Evolutionary conservation across 768 basidiomycete genomes (phyloP).

Genomic region (Mycena belliarum): DNA sequence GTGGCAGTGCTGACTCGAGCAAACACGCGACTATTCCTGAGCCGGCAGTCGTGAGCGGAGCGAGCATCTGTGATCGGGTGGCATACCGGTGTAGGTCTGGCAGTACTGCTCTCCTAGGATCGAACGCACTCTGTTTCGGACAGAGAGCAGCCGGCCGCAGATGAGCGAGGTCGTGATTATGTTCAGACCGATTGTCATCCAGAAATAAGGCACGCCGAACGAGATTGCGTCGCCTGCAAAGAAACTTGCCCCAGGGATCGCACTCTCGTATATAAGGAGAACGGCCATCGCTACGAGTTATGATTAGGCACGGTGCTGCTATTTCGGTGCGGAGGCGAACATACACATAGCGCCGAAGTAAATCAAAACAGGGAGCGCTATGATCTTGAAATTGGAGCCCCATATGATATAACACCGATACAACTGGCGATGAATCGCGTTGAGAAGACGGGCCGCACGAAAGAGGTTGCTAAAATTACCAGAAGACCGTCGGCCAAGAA

Average conservation of each 20-base stretch:
- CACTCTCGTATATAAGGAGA: conserved; percentile 31
- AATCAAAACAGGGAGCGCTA: conserved; percentile 24
- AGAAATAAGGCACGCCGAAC: conserved; percentile 34
- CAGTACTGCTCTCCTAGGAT: conserved; percentile 27
- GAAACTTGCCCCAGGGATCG: conserved; percentile 31
- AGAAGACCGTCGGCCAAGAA: conserved; percentile 37
- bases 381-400: conserved; percentile 14
- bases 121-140: conserved; percentile 23
- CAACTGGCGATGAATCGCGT: conserved; percentile 31
- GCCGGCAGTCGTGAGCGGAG: neutral
- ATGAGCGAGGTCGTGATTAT: conserved; percentile 33
- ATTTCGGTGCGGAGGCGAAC: neutral
- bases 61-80: neutral
- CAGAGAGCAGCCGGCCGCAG: conserved; percentile 26
- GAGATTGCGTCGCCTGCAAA: conserved; percentile 28
- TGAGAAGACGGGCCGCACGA: neutral
- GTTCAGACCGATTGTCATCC: conserved; percentile 33
- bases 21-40: conserved; percentile 28
- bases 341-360: conserved; percentile 27
- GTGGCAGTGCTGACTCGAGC: conserved; percentile 34
- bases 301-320: neutral
- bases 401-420: conserved; percentile 41
- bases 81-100: conserved; percentile 28
- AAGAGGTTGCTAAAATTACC: conserved; percentile 27
- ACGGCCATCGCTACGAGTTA: conserved; percentile 28